Conservation (phyloP, 2,329 filamentous ascomycete species). For the Elsinoe arachidis region DNA sequence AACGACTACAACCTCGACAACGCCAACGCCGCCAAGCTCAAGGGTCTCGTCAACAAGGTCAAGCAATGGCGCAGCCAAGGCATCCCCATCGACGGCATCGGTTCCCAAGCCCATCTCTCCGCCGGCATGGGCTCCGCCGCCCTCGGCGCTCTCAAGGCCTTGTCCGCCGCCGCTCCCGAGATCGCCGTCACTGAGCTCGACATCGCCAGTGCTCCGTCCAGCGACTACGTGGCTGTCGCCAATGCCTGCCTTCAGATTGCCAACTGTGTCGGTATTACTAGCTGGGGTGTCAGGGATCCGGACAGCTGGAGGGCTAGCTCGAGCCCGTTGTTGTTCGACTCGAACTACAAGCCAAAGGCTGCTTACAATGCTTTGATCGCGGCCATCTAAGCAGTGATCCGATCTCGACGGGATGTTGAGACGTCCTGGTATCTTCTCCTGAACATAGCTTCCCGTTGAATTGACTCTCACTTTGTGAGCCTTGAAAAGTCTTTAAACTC, state of each 20-base stretch:
- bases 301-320: slow-evolving; percentile 21
- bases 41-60: slow-evolving; percentile 20
- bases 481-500: no score
- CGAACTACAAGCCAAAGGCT: slow-evolving; percentile 38
- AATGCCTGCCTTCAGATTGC: slow-evolving; percentile 30
- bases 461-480: no score
- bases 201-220: slow-evolving; percentile 44
- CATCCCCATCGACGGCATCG: slow-evolving; percentile 32
- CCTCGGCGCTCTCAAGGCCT: slow-evolving; percentile 23
- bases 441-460: no score
- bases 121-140: slow-evolving; percentile 20
- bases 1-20: slow-evolving; percentile 26
- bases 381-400: not conserved
- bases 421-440: no score
- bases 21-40: slow-evolving; percentile 18
- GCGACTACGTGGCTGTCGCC: slow-evolving; percentile 36
- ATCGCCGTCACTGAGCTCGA: slow-evolving; percentile 58
- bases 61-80: slow-evolving; percentile 20
- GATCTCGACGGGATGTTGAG: no score
- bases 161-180: slow-evolving; percentile 43
- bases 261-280: slow-evolving; percentile 34
- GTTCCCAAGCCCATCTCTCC: slow-evolving; percentile 47
- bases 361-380: slow-evolving; percentile 29
- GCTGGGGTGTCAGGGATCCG: slow-evolving; percentile 40
- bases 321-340: slow-evolving; percentile 28